A percentile compares a stretch with the other conserved stretches of the same genome.
Conservation (phyloP, 139 green algal genomes). For the Pseudopediastrum boryanum region DNA sequence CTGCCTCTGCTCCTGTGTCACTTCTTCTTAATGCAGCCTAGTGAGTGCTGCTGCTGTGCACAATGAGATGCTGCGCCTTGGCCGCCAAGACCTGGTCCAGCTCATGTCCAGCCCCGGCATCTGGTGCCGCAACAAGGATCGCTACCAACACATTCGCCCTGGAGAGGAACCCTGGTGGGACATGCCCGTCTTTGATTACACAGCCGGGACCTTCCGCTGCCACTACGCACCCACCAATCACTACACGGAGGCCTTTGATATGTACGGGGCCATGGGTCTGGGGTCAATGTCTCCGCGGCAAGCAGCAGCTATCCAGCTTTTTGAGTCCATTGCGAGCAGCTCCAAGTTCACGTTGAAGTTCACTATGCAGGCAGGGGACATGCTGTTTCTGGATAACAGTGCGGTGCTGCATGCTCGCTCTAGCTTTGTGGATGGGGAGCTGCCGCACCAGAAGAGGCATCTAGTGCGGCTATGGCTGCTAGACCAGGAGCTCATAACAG, state of each 20-base stretch:
- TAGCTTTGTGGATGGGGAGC: not conserved
- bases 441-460: not conserved
- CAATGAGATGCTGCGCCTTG: not conserved
- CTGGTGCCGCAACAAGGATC: conserved; percentile 1
- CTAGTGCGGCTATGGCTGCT: conserved; percentile 19
- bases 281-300: not conserved
- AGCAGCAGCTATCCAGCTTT: not conserved
- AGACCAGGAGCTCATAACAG: too few relatives aligned
- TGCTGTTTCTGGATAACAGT: conserved; percentile 1
- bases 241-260: not conserved
- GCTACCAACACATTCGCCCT: not conserved
- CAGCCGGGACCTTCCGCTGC: not conserved
- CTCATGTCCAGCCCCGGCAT: not conserved
- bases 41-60: too few relatives aligned
- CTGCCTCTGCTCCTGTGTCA: too few relatives aligned
- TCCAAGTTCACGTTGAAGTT: conserved; percentile 1
- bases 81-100: not conserved
- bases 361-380: not conserved
- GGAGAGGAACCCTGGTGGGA: not conserved
- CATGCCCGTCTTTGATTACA: conserved; percentile 18
- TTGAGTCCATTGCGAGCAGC: not conserved
- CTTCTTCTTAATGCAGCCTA: too few relatives aligned
- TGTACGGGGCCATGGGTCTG: not conserved
- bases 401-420: conserved; percentile 3
- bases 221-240: not conserved